Base-by-base conservation (phyloP, 2,329 filamentous ascomycete species). In the Leptographium galeiforme region DNA sequence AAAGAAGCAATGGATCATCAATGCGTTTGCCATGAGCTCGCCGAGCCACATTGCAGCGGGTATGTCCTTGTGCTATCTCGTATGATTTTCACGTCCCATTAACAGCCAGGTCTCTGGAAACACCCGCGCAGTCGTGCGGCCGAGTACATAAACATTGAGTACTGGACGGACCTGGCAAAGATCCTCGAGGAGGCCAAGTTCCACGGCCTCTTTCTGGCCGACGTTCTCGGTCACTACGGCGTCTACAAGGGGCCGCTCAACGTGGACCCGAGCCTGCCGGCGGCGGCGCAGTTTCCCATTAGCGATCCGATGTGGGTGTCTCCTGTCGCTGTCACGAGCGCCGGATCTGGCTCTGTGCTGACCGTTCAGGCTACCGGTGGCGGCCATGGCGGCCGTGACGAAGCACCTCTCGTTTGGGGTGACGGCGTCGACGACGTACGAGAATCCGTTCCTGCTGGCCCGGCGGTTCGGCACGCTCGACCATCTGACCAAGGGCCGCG, bases 311-410 rank as follows among this genome's bases (percentile, higher is more conserved):
- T 53, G 44, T 46, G 25, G 10, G 50, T 32, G 8, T 44, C 32
- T 7, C 8, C 40, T 10, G 8, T 14, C 14, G 8, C 2, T 16
- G 38, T 16, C 38, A 40, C 14, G 2, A 14, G 2, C 14, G 2
- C 12, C 3, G 33, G 14, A 2, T 19, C 8, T 18, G 13, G 6
- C 38, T 13, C 38, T 19, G 18, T 12, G 10, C 4, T 4, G n/a
- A 8, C 11, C 12, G 13, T n/a, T 32, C 18, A 51, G 50, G 16
- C 41, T 45, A 5, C 38, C 51, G 4, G 46, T 57, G 12, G 46
- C 56, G 18, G 53, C 55, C 46, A 59, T 59, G 58, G 58, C 58
- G 2, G 51, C 58, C 6, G 56, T 57, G 11, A 56, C 58, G 25
- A 54, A 59, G 44, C 41, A 45, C 45, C 52, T 59, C 6, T 50